Evolutionary conservation across 352 stramenopile species (phyloP), one percentile per base, ranked within the genome.

Genomic region (Phytophthora megakarya): DNA sequence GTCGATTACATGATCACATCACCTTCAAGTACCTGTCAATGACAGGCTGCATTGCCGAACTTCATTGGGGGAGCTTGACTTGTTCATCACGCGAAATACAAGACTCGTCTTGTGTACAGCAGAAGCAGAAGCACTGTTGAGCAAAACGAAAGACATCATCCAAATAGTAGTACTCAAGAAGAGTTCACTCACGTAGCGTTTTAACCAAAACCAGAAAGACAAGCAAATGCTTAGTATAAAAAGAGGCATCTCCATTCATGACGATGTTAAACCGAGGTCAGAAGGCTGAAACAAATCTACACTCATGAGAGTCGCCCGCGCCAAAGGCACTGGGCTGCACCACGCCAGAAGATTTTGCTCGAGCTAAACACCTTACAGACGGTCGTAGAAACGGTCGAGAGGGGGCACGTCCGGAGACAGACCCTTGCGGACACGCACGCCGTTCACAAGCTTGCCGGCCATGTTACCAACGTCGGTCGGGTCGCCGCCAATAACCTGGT

Each of bases 311-410:
- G 51, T 43, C 39, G 52, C 55, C 46, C 46, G 60, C 49, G 53
- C 59, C 33, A n/a, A 65, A 38, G 38, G 53, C 60, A 63, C 56
- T 25, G 32, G 50, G 52, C 67, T 60, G 61, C 55, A 67, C 55
- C 53, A 68, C 50, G 54, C 51, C 61, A 61, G 49, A 67, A 68
- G 62, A 67, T 63, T 58, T 65, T 65, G 40, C 51, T 75, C 51
- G 21, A 68, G 57, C 40, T 59, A 57, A 22, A 59, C 58, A 48
- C 50, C 68, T 99, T 99, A 99, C 71, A 99, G 93, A 86, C 98
- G 98, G 89, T 99, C 97, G 70, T 99, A 95, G 93, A 99, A 99
- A 75, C 98, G 94, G 80, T 98, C 96, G 66, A 99, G 89, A 60
- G 98, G 95, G 52, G 98, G 97, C 77, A 99, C 96, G 18, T 98